Evolutionary conservation across 257 asterid genomes (phyloP).

Genomic region (Thymus mandschuricus): DNA sequence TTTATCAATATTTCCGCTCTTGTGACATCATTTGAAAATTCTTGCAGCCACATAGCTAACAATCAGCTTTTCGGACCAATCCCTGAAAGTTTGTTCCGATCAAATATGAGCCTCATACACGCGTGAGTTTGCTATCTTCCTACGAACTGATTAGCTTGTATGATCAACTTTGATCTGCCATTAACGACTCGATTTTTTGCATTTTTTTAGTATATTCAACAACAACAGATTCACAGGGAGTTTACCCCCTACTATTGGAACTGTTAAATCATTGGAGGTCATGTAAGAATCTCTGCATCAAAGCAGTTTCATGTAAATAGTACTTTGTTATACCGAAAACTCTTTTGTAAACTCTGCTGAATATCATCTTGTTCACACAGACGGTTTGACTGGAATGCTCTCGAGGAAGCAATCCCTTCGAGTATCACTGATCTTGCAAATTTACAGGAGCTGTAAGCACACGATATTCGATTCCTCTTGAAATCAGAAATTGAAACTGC

Average conservation of each 20-base stretch:
- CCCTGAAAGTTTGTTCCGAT: slow-evolving; percentile 57
- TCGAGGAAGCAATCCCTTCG: slow-evolving; percentile 61
- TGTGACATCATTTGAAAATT: neutral
- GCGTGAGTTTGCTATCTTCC: slow-evolving; percentile 51
- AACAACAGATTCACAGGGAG: slow-evolving; percentile 66
- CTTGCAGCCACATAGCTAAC: slow-evolving; percentile 74
- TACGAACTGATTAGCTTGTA: too few relatives aligned
- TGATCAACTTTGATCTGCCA: slow-evolving; percentile 8
- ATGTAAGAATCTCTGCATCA: slow-evolving; percentile 61
- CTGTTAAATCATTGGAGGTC: slow-evolving; percentile 59
- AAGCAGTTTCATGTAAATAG: neutral
- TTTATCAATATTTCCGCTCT: neutral
- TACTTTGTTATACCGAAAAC: too few relatives aligned
- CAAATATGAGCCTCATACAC: slow-evolving; percentile 72
- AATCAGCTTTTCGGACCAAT: slow-evolving; percentile 73
- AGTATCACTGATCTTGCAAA: slow-evolving; percentile 57
- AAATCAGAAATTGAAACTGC: neutral
- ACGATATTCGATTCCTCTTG: neutral
- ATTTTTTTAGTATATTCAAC: slow-evolving; percentile 63
- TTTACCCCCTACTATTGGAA: slow-evolving; percentile 67
- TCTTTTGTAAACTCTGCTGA: neutral
- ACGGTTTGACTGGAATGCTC: slow-evolving; percentile 73
- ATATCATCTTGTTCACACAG: slow-evolving; percentile 40
- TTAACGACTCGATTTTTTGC: slow-evolving; percentile 6
- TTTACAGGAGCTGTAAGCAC: slow-evolving; percentile 70